These are phyloP conservation scores for Penicillium verrucosum DNA, from an alignment of 2,329 filamentous ascomycete genomes.

Conservation along the genomic window DNA sequence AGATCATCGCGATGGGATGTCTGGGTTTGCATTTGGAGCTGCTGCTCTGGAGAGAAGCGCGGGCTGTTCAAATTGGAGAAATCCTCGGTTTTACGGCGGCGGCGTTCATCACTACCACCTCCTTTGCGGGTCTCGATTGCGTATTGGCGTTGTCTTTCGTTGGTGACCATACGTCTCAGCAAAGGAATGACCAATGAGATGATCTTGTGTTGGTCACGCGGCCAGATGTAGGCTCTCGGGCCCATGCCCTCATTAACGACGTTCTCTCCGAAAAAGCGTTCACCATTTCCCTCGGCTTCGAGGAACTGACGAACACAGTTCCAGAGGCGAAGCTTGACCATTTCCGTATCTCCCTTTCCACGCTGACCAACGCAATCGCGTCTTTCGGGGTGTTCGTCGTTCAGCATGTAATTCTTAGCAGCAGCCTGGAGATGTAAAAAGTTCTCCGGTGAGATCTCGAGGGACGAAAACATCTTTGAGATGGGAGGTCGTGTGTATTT, in stretches of 20 bases:
- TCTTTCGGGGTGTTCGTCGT: constrained; percentile 53
- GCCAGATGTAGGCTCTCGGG: constrained; percentile 50
- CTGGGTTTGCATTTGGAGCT: constrained; percentile 31
- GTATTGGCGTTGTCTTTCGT: constrained; percentile 57
- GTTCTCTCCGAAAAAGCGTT: constrained; percentile 51
- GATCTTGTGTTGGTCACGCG: constrained; percentile 53
- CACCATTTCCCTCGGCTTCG: constrained; percentile 49
- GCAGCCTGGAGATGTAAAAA: constrained; percentile 55
- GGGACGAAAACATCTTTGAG: constrained; percentile 55
- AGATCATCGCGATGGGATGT: constrained; percentile 26
- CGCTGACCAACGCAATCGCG: constrained; percentile 57
- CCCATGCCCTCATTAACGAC: constrained; percentile 43
- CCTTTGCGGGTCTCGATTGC: constrained; percentile 55
- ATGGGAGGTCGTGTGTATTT: constrained; percentile 58
- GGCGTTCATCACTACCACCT: constrained; percentile 39
- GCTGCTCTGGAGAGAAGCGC: constrained; percentile 30
- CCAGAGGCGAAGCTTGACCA: constrained; percentile 56
- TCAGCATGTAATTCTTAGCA: constrained; percentile 57
- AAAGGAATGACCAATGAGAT: constrained; percentile 57
- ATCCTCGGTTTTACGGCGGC: constrained; percentile 37
- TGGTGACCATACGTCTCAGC: constrained; percentile 58
- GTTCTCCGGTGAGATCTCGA: constrained; percentile 55
- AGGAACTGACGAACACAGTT: constrained; percentile 57
- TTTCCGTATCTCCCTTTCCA: constrained; percentile 54
- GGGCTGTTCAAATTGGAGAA: constrained; percentile 28